A percentile compares a stretch with the other conserved stretches of the same genome.
Conservation (phyloP, 306 rosid genomes). For the Quillaja saponaria region DNA sequence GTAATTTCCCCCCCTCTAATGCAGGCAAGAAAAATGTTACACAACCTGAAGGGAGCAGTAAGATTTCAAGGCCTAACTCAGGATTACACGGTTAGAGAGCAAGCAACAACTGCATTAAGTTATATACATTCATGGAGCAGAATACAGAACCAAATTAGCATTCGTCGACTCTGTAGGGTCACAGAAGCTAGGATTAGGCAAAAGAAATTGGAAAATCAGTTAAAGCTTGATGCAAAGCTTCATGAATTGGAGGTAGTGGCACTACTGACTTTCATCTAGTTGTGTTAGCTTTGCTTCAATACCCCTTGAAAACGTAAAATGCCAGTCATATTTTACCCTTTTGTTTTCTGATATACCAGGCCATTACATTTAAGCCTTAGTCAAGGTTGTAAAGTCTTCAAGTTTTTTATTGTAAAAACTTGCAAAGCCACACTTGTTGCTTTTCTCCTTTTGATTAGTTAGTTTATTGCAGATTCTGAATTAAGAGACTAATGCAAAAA, state of each 20-base stretch:
- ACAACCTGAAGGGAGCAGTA: conserved; percentile 41
- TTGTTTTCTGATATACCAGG: conserved; percentile 2
- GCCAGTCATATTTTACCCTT: background rate
- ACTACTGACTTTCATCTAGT: background rate
- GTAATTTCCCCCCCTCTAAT: conserved; percentile 8
- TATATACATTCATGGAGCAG: conserved; percentile 74
- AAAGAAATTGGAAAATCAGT: conserved; percentile 61
- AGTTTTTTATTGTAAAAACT: no score
- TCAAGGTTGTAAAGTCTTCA: background rate
- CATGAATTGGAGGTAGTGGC: conserved; percentile 67
- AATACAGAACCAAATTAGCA: conserved; percentile 65
- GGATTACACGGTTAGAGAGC: conserved; percentile 56
- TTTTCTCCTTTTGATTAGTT: no score
- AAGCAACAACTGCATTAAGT: conserved; percentile 53
- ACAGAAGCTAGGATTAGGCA: conserved; percentile 60
- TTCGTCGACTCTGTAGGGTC: conserved; percentile 69
- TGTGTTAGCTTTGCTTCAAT: background rate
- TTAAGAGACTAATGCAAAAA: no score
- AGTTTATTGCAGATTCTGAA: no score
- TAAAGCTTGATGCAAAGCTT: conserved; percentile 69
- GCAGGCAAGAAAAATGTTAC: conserved; percentile 58
- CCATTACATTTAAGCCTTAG: background rate
- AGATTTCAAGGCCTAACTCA: conserved; percentile 49
- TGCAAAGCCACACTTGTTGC: no score
- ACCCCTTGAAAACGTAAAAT: no score